Percentiles rank a stretch among this genome's conserved stretches.
Evolutionary conservation across 805 yeast genomes (phyloP).

Genomic region (Cyberlindnera xishuangbannaensis): DNA sequence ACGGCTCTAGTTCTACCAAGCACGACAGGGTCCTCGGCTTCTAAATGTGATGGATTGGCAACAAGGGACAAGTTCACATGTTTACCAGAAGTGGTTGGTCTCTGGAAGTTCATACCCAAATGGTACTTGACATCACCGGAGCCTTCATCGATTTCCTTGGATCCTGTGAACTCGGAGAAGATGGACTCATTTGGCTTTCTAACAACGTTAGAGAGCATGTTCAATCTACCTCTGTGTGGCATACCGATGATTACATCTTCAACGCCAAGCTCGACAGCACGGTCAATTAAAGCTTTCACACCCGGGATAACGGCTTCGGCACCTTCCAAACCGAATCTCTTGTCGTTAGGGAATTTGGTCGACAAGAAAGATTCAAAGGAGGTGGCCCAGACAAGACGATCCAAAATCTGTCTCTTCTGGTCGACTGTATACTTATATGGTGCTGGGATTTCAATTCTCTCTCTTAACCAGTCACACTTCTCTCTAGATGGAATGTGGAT

Average conservation of each 20-base stretch:
- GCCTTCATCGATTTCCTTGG: slow-evolving; percentile 87
- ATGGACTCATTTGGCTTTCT: slow-evolving; percentile 98
- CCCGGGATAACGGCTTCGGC: slow-evolving; percentile 96
- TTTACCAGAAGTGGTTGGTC: slow-evolving; percentile 98
- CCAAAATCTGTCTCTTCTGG: slow-evolving; percentile 93
- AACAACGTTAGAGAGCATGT: slow-evolving; percentile 95
- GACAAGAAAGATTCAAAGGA: slow-evolving; percentile 90
- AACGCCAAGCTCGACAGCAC: slow-evolving; percentile 85
- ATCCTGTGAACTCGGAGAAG: slow-evolving; percentile 92
- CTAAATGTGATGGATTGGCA: slow-evolving; percentile 98
- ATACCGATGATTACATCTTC: slow-evolving; percentile 97
- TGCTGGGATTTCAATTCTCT: slow-evolving; percentile 85
- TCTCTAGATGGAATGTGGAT: slow-evolving; percentile 93
- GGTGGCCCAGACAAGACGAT: slow-evolving; percentile 94
- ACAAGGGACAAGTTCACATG: slow-evolving; percentile 92
- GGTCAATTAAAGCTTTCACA: slow-evolving; percentile 91
- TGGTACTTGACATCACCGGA: slow-evolving; percentile 99
- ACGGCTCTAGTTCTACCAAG: slow-evolving; percentile 97
- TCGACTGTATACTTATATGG: slow-evolving; percentile 82
- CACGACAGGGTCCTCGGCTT: slow-evolving; percentile 98
- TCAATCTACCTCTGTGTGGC: slow-evolving; percentile 99
- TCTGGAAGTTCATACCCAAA: slow-evolving; percentile 97
- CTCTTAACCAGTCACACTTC: slow-evolving; percentile 98
- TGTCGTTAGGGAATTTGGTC: slow-evolving; percentile 95
- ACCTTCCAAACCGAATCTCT: slow-evolving; percentile 98